Conservation (phyloP, 78 protist species). For the Acrasis kona region DNA sequence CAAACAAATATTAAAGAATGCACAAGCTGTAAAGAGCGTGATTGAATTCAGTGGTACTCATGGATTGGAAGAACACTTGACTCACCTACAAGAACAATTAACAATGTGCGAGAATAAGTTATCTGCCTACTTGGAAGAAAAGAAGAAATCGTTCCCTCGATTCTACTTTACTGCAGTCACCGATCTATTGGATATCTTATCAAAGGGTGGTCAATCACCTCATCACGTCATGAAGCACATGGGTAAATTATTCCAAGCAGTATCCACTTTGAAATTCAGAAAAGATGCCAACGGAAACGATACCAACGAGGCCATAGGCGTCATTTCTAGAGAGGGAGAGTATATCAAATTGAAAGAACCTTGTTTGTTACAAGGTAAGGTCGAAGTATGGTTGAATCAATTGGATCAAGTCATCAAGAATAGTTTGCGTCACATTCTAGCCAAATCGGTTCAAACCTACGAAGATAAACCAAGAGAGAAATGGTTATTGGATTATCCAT, state of each 20-base stretch:
- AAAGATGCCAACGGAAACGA: constrained; percentile 11
- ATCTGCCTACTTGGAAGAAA: constrained; percentile 71
- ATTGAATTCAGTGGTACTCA: constrained; percentile 29
- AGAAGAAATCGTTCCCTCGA: constrained; percentile 76
- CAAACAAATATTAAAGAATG: constrained; percentile 38
- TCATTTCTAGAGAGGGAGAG: constrained; percentile 52
- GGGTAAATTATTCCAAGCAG: constrained; percentile 51
- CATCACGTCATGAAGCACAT: constrained; percentile 54
- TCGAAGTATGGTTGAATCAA: constrained; percentile 59
- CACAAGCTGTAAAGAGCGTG: constrained; percentile 10
- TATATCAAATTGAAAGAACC: constrained; percentile 21
- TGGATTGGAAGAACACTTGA: neutral
- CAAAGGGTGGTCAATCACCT: constrained; percentile 70
- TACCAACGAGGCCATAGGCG: constrained; percentile 33
- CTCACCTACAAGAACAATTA: neutral
- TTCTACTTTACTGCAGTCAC: constrained; percentile 75
- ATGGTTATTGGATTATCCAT: constrained; percentile 62
- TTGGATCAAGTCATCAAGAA: constrained; percentile 2
- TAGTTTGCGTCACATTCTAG: constrained; percentile 11
- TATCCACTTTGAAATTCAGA: neutral
- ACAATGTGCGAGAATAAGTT: constrained; percentile 69
- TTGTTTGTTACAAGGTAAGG: constrained; percentile 33
- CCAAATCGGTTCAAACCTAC: constrained; percentile 33
- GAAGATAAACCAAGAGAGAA: constrained; percentile 40
- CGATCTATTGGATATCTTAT: constrained; percentile 76